Conservation (phyloP, 2,329 filamentous ascomycete genomes). For the Sporothrix pseudoabietina region DNA sequence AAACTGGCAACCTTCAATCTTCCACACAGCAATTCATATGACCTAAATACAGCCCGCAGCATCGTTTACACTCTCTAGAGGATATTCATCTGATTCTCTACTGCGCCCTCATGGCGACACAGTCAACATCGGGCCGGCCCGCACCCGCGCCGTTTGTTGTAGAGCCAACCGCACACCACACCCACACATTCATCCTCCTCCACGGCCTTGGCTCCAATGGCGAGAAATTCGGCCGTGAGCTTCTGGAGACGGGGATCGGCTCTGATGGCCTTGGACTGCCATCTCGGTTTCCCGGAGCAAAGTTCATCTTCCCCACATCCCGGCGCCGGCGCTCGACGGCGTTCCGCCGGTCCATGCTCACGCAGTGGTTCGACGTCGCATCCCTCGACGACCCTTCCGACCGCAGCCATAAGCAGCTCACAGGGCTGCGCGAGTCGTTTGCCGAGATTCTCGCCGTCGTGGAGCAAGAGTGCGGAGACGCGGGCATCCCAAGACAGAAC, state of each 20-base stretch:
- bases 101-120: neutral
- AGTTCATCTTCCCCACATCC: constrained; percentile 57
- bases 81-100: neutral
- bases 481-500: constrained; percentile 41
- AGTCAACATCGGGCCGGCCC: neutral
- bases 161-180: constrained; percentile 36
- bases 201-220: constrained; percentile 42
- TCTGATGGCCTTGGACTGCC: constrained; percentile 41
- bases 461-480: neutral
- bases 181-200: constrained; percentile 40
- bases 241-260: constrained; percentile 39
- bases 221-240: constrained; percentile 41
- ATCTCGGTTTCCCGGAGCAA: constrained; percentile 43
- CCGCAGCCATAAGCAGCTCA: constrained; percentile 48
- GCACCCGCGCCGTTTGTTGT: constrained; percentile 34
- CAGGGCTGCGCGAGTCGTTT: constrained; percentile 49
- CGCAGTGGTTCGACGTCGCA: constrained; percentile 56
- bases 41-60: too few relatives aligned
- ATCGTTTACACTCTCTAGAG: too few relatives aligned
- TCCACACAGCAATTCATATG: too few relatives aligned
- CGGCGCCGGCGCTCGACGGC: constrained; percentile 48
- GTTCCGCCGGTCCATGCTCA: constrained; percentile 48
- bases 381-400: constrained; percentile 46
- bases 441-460: constrained; percentile 42
- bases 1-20: too few relatives aligned